Evolutionary conservation across 2,329 filamentous ascomycete genomes (phyloP), one percentile per base, ranked within the genome.

Genomic region (Lachnellula hyalina): DNA sequence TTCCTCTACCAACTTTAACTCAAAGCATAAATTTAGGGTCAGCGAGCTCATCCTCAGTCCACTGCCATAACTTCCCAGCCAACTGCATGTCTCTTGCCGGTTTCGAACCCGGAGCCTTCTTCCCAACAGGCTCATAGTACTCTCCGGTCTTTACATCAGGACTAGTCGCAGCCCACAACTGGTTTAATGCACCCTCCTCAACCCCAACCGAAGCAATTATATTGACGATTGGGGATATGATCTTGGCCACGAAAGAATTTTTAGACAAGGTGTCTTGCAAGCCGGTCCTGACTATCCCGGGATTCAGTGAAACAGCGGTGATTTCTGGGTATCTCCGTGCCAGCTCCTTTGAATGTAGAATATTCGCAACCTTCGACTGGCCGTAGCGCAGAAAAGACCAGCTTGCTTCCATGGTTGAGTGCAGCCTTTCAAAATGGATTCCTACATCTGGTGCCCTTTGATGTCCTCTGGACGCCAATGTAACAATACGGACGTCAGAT

Each of bases 291-390:
- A 75, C 71, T 4, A 72, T 64, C 2, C 74, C 75, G 0, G 75
- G 76, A 53, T 76, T 71, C 1, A 77, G 55, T 0, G 71, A 60
- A 3, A 74, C 66, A 7, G 64, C 61, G 1, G 65, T 69, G 21
- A 77, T 67, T 7, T 62, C 56, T 0, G 73, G 70, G 49, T 76
- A 71, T 11, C 66, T 68, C 35, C 64, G 59, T 1, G 74, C 70
- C 3, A 80, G 61, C 49, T 74, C 70, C 8, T 65, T 62, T 3
- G 73, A 67, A 61, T 73, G 76, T 2, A 77, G 65, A 4, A 78
- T 61, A 56, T 77, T 75, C 0, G 78, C 77, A 2, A 79, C 64
- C 60, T 80, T 80, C 47, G 70, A 72, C 57, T 77, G 73, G 0
- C 73, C 76, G 58, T 75, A 42, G 4, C 40, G 40, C 19, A 1